These are phyloP conservation scores for Leersia perrieri DNA, from an alignment of 176 grass and related monocot genomes.

Conservation along the genomic window DNA sequence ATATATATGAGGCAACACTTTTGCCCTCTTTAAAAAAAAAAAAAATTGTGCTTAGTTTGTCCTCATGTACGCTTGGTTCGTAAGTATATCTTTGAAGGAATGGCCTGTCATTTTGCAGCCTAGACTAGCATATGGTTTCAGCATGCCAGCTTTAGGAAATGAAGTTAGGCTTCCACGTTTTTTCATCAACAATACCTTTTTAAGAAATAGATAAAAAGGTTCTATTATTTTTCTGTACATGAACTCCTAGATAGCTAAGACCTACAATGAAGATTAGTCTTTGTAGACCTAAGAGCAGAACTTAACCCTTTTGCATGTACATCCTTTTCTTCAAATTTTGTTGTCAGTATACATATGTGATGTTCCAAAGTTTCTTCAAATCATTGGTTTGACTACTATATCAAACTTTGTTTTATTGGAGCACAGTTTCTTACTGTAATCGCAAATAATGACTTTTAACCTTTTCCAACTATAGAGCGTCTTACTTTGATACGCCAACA, in stretches of 20 bases:
- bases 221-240: not conserved
- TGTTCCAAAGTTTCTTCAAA: not conserved
- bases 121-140: not conserved
- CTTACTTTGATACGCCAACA: conserved; percentile 65
- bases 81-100: not conserved
- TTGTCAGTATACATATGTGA: not conserved
- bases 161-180: not conserved
- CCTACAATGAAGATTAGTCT: too few species aligned
- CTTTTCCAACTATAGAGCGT: conserved; percentile 51
- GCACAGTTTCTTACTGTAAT: not conserved
- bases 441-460: too few species aligned
- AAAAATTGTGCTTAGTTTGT: too few species aligned
- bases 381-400: not conserved
- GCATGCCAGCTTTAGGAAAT: too few species aligned
- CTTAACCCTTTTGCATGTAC: not conserved
- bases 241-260: too few species aligned
- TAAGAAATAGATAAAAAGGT: not conserved
- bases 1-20: too few species aligned
- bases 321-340: not conserved
- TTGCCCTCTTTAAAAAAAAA: too few species aligned
- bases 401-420: not conserved
- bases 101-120: not conserved
- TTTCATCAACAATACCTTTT: not conserved
- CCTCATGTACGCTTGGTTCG: too few species aligned
- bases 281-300: too few species aligned